Base-by-base conservation (phyloP, 805 yeast genomes). In the Kodamaea nitidulidarum region DNA sequence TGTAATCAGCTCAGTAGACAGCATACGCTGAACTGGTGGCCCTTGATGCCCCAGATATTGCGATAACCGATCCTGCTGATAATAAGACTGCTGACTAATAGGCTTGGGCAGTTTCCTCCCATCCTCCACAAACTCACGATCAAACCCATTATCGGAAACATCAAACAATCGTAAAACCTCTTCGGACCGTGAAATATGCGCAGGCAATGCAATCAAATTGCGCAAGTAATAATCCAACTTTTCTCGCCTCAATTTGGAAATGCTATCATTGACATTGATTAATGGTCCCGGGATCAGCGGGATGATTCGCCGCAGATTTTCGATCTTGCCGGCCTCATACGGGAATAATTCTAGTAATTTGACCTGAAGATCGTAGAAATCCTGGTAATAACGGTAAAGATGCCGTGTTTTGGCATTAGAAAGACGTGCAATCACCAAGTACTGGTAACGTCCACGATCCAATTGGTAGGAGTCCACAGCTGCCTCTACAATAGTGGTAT, bases 261-360 rank as follows among this genome's bases (percentile, higher is more conserved):
- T 65, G 42, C 70, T 66, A 47, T 91, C 97, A 45, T 88, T 88
- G 39, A 93, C 95, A 52, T 84, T 85, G 27, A 95, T 83, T 35
- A 91, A 72, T 2, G 98, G 99, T 1, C 98, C 98, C 0, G 98
- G 98, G 54, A 93, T 90, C 48, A 82, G 88, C 6, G 98, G 98
- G 41, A 93, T 71, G 21, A 84, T 81, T 47, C 98, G 78, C 38
- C 80, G 78, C 18, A 78, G 71, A 60, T 84, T 84, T 39, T 80
- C 82, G 32, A 79, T 81, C 49, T 87, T 80, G 10, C 97, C 97
- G 7, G 97, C 95, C 61, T 91, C 98, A 44, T 75, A 79, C 6
- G 97, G 97, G 70, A 85, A 93, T 18, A 80, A 71, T 51, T 84
- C 93, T 36, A 91, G 69, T 36, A 93, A 67, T 45, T 74, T 78